phyloP scores from a whole-genome alignment of 441 rosid genomes.

The Gossypium lobatum region DNA sequence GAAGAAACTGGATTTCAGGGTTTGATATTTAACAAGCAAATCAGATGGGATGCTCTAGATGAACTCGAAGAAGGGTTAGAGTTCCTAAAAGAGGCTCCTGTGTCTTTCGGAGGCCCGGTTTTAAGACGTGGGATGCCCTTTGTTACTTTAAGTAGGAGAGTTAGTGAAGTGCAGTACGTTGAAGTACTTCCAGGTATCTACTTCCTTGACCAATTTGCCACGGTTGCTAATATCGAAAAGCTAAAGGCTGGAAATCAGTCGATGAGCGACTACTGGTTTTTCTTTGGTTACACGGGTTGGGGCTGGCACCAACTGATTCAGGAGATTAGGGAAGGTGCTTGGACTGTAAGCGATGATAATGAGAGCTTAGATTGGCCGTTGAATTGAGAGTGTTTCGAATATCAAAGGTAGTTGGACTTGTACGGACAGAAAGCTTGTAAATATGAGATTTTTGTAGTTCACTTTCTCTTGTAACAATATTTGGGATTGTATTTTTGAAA shows the following conservation, averaged over 20 bases:
- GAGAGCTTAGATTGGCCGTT: conserved; percentile 49
- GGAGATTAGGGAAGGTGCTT: conserved; percentile 69
- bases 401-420: background rate
- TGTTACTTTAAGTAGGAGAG: conserved; percentile 51
- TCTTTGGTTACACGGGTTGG: conserved; percentile 86
- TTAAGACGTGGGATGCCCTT: conserved; percentile 53
- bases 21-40: conserved; percentile 67
- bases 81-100: conserved; percentile 58
- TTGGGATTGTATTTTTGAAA: background rate
- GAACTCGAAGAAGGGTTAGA: conserved; percentile 45
- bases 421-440: background rate
- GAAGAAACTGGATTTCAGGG: conserved; percentile 58
- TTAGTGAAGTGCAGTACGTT: conserved; percentile 22
- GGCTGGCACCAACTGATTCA: conserved; percentile 65
- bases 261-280: conserved; percentile 67
- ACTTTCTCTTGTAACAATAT: background rate
- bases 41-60: conserved; percentile 63
- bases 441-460: background rate
- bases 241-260: conserved; percentile 44
- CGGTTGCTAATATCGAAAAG: conserved; percentile 39
- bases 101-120: conserved; percentile 80
- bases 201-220: conserved; percentile 63
- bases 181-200: conserved; percentile 65
- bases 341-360: conserved; percentile 42
- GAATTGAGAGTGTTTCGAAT: conserved; percentile 1